Base-by-base conservation (phyloP, 2,329 filamentous ascomycete species). In the Davidsoniella virescens region DNA sequence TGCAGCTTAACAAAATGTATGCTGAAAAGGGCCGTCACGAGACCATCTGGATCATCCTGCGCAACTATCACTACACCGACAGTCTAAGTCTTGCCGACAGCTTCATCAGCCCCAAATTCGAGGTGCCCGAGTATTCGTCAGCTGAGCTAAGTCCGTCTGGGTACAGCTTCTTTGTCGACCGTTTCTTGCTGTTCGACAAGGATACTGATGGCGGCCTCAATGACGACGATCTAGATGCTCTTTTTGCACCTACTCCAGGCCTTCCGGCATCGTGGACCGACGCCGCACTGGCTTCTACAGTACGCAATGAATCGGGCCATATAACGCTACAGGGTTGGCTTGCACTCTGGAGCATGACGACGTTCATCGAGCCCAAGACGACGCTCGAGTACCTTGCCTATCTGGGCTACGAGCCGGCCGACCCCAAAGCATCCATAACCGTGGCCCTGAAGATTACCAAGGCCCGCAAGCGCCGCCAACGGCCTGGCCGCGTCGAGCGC, bases 321-420 rank as follows among this genome's bases (percentile, higher is more conserved):
- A 88, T 98, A 54, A 98, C 92, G 1, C 71, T 98, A 3, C 92
- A 98, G 64, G 92, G 92, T 2, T 98, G 92, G 92, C 76, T 98
- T 37, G 92, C 92, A 3, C 92, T 98, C 60, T 98, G 92, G 92
- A 95, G 88, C 62, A 98, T 98, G 92, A 98, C 92, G 0, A 98
- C 92, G 0, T 98, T 96, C 59, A 79, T 93, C 54, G 88, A 93
- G 51, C 90, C 92, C 10, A 93, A 92, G 62, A 95, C 87, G 0
- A 96, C 92, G 0, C 73, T 98, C 3, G 88, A 93, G 58, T 98
- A 98, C 62, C 78, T 98, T 2, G 92, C 92, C 2, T 95, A 95
- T 61, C 79, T 98, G 2, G 92, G 92, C 1, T 98, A 95, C 59
- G 92, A 96, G 61, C 81, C 85, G 2, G 70, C 78, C 2, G 84